Evolutionary conservation across 2,329 filamentous ascomycete genomes (phyloP).

Genomic region (Conoideocrella luteorostrata): DNA sequence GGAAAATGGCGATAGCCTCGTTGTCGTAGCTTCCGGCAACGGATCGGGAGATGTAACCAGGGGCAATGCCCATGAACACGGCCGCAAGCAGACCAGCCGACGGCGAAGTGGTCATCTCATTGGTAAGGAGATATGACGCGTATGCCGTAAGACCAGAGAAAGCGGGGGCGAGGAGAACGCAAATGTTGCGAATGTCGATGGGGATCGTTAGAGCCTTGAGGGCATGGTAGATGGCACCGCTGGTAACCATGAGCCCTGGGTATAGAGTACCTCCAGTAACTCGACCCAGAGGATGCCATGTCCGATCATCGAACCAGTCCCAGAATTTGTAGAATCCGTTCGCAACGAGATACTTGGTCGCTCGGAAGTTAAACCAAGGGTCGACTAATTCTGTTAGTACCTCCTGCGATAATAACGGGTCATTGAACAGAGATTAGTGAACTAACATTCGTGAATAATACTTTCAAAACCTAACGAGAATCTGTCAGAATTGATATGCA

Average conservation of each 20-base stretch:
- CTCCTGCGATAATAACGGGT: neutral
- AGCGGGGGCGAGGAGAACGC: slow-evolving; percentile 87
- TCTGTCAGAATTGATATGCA: slow-evolving; percentile 23
- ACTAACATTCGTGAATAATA: slow-evolving; percentile 98
- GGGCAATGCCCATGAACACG: slow-evolving; percentile 93
- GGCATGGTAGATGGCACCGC: slow-evolving; percentile 90
- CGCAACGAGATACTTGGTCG: slow-evolving; percentile 93
- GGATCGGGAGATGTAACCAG: slow-evolving; percentile 95
- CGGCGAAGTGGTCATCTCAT: slow-evolving; percentile 92
- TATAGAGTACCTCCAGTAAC: slow-evolving; percentile 99
- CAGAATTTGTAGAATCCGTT: slow-evolving; percentile 99
- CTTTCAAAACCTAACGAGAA: slow-evolving; percentile 74
- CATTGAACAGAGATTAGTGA: neutral
- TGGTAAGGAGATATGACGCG: slow-evolving; percentile 89
- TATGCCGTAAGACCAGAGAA: slow-evolving; percentile 93
- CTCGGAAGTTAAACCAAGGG: slow-evolving; percentile 99
- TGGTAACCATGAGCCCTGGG: slow-evolving; percentile 97
- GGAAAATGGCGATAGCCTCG: slow-evolving; percentile 98
- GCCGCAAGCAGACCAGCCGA: slow-evolving; percentile 93
- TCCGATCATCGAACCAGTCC: slow-evolving; percentile 99
- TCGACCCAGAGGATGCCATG: slow-evolving; percentile 97
- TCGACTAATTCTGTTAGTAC: slow-evolving; percentile 61
- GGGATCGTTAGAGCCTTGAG: slow-evolving; percentile 84
- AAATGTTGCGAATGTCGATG: slow-evolving; percentile 98
- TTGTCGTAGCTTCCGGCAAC: slow-evolving; percentile 99